Conservation (phyloP, 257 asterid genomes). For the Anisodus acutangulus region DNA sequence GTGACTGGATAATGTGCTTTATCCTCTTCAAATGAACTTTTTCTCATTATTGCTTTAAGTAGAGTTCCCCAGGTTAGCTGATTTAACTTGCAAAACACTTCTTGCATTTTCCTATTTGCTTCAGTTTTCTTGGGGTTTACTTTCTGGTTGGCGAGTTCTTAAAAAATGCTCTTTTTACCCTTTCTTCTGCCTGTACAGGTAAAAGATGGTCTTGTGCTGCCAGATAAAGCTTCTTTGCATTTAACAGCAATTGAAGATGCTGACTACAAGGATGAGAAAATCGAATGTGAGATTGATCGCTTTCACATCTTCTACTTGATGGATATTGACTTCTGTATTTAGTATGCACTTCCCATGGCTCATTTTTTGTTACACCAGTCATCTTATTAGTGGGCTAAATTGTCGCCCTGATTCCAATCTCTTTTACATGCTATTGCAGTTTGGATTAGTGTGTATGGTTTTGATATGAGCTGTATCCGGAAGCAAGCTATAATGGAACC, state of each 20-base stretch:
- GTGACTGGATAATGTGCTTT: neutral
- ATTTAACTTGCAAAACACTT: neutral
- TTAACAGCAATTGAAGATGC: conserved; percentile 97
- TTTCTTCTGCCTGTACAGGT: conserved; percentile 47
- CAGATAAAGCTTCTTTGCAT: conserved; percentile 83
- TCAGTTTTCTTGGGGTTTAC: neutral
- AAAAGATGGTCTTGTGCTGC: conserved; percentile 74
- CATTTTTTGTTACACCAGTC: neutral
- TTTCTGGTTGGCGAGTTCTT: neutral
- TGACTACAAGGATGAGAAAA: conserved; percentile 94
- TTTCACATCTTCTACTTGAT: conserved; percentile 32
- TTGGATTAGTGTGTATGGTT: conserved; percentile 88
- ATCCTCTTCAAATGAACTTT: neutral
- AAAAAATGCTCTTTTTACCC: neutral
- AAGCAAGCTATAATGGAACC: conserved; percentile 66
- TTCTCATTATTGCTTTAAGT: neutral
- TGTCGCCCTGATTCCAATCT: neutral
- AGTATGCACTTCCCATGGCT: neutral
- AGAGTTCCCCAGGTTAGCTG: neutral
- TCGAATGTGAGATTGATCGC: conserved; percentile 72
- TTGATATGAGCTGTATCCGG: conserved; percentile 96
- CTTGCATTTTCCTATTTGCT: neutral
- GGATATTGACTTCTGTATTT: conserved; percentile 25
- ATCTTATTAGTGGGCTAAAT: neutral
- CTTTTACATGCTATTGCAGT: conserved; percentile 47